Evolutionary conservation across 768 basidiomycete genomes (phyloP).

Genomic region (Pilatotrama ljubarskyi): DNA sequence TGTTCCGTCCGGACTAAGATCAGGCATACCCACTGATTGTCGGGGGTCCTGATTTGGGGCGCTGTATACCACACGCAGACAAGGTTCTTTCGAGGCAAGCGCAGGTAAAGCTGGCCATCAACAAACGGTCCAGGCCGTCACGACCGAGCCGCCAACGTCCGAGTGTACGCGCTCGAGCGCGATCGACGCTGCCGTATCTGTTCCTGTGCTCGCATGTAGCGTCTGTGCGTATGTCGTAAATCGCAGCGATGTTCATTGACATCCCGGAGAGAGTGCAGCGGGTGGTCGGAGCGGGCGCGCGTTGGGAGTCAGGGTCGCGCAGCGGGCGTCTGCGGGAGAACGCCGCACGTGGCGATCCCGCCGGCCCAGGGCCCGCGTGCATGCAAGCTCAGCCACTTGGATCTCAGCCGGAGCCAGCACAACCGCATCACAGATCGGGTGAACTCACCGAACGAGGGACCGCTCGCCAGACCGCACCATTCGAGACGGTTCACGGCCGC

Average conservation of each 20-base stretch:
- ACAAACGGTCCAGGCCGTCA: background rate
- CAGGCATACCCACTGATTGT: no score
- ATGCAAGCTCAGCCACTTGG: no score
- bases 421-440: slow-evolving; percentile 2
- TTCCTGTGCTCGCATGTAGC: background rate
- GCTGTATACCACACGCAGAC: background rate
- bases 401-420: background rate
- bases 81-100: background rate
- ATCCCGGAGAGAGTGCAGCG: background rate
- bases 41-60: background rate
- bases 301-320: background rate
- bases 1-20: no score
- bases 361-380: background rate
- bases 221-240: background rate
- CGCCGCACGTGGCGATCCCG: background rate
- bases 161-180: background rate
- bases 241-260: background rate
- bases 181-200: background rate
- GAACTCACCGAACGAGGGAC: background rate
- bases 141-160: background rate
- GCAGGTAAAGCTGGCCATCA: background rate
- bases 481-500: background rate
- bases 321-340: background rate
- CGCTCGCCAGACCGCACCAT: background rate
- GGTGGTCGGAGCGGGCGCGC: background rate